These are phyloP conservation scores for Yarrowia deformans DNA, from an alignment of 805 yeast species.

Conservation along the genomic window DNA sequence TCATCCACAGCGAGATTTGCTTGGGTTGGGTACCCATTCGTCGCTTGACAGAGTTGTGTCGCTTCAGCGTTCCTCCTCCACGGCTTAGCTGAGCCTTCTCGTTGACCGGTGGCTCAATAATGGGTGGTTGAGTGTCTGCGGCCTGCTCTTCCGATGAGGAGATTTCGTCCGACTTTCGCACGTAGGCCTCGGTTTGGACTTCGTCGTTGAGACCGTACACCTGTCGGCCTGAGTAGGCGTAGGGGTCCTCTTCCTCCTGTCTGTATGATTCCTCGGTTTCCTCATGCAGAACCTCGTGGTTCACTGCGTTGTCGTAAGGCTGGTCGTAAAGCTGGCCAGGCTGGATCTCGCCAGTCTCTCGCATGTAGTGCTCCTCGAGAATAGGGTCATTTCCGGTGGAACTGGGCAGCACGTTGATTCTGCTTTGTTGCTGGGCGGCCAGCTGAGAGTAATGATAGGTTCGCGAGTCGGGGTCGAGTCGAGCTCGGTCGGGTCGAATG, in stretches of 20 bases:
- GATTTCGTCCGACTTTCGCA: constrained; percentile 27
- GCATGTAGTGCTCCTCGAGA: constrained; percentile 42
- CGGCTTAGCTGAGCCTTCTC: constrained; percentile 28
- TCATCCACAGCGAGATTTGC: constrained; percentile 66
- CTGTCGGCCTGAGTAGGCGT: constrained; percentile 27
- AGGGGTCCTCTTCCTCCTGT: constrained; percentile 10
- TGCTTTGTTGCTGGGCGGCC: constrained; percentile 68
- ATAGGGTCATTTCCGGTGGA: constrained; percentile 75
- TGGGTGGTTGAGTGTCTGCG: constrained; percentile 28
- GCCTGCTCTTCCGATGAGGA: constrained; percentile 37
- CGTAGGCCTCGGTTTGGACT: constrained; percentile 42
- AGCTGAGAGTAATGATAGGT: constrained; percentile 79
- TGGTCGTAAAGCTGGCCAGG: constrained; percentile 30
- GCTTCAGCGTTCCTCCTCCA: constrained; percentile 31
- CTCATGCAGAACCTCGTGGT: constrained; percentile 40
- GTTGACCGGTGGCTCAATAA: constrained; percentile 3
- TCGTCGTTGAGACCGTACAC: constrained; percentile 69
- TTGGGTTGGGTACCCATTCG: constrained; percentile 41
- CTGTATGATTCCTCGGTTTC: constrained; percentile 44
- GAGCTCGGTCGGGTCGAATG: constrained; percentile 83
- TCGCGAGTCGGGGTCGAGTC: constrained; percentile 71
- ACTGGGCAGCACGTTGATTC: constrained; percentile 70
- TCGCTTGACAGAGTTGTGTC: constrained; percentile 29
- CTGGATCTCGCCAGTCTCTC: constrained; percentile 37
- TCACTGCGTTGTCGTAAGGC: constrained; percentile 42